Percentiles rank a stretch among this genome's conserved stretches.
Evolutionary conservation across 1,284 basidiomycete species (phyloP).

Genomic region (Grifola frondosa): DNA sequence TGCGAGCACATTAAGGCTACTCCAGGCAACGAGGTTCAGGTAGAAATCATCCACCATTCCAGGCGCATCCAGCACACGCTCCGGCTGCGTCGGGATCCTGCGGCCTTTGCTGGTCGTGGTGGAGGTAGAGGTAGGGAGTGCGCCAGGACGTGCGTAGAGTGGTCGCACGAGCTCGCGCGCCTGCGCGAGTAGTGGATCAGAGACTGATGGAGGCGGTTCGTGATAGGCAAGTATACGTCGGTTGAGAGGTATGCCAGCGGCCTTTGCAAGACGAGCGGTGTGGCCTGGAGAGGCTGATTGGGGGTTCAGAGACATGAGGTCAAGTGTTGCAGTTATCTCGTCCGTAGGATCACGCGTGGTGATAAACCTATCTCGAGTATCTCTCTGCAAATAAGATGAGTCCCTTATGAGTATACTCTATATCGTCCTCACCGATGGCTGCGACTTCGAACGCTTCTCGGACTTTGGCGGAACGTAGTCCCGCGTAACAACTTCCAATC

Average conservation of each 20-base stretch:
- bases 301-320: constrained; percentile 60
- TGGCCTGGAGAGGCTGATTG: constrained; percentile 69
- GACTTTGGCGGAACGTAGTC: constrained; percentile 56
- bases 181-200: constrained; percentile 65
- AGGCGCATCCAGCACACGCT: constrained; percentile 93
- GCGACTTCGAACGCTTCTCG: constrained; percentile 73
- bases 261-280: constrained; percentile 71
- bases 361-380: constrained; percentile 72
- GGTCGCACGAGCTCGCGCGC: constrained; percentile 74
- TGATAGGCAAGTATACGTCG: constrained; percentile 78
- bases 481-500: constrained; percentile 67
- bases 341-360: constrained; percentile 60
- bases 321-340: constrained; percentile 60
- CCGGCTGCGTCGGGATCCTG: constrained; percentile 81
- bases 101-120: constrained; percentile 66
- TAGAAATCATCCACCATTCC: constrained; percentile 98
- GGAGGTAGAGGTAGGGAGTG: constrained; percentile 60
- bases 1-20: constrained; percentile 80
- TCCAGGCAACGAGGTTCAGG: constrained; percentile 93
- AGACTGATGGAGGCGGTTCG: constrained; percentile 69
- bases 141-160: constrained; percentile 65
- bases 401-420: constrained; percentile 5
- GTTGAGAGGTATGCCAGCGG: constrained; percentile 71
- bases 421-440: constrained; percentile 47
- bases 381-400: constrained; percentile 30